Evolutionary conservation across 23 red algal species (phyloP).

Genomic region (Gracilaria domingensis): DNA sequence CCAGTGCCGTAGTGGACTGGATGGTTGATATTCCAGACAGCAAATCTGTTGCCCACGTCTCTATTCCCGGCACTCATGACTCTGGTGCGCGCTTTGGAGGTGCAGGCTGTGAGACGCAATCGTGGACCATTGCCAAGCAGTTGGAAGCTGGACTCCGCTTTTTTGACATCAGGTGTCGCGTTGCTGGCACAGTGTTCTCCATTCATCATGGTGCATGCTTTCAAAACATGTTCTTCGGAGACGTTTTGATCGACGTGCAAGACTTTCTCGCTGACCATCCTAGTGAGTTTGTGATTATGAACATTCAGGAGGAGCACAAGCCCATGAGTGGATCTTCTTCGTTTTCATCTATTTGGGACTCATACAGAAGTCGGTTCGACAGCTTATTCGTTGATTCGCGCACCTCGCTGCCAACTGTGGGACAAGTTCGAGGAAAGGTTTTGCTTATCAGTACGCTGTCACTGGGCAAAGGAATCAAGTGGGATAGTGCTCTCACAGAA

Average conservation of each 20-base stretch:
- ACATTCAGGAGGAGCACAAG: slow-evolving; percentile 48
- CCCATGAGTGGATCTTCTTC: slow-evolving; percentile 41
- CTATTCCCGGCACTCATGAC: slow-evolving; percentile 63
- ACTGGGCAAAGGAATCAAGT: slow-evolving; percentile 46
- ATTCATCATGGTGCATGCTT: slow-evolving; percentile 59
- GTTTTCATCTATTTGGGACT: slow-evolving; percentile 28
- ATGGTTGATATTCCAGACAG: slow-evolving; percentile 32
- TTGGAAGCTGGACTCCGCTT: slow-evolving; percentile 44
- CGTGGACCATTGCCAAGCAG: slow-evolving; percentile 54
- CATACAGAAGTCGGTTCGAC: slow-evolving; percentile 7
- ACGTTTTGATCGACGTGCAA: slow-evolving; percentile 35
- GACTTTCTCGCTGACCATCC: slow-evolving; percentile 26
- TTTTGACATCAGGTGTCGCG: slow-evolving; percentile 54
- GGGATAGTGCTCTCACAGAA: slow-evolving; percentile 15
- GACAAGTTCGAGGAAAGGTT: slow-evolving; percentile 39
- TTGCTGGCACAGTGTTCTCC: slow-evolving; percentile 40
- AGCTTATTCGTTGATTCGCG: slow-evolving; percentile 17
- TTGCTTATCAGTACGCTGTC: slow-evolving; percentile 4
- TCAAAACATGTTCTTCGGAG: slow-evolving; percentile 54
- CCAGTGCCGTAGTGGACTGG: slow-evolving; percentile 25
- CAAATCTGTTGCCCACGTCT: slow-evolving; percentile 44
- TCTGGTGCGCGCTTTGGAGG: slow-evolving; percentile 37
- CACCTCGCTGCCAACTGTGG: slow-evolving; percentile 29
- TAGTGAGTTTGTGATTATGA: slow-evolving; percentile 43
- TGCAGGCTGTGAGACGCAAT: slow-evolving; percentile 35